These are phyloP conservation scores for Monoraphidium neglectum DNA, from an alignment of 139 green algal genomes.

Conservation along the genomic window DNA sequence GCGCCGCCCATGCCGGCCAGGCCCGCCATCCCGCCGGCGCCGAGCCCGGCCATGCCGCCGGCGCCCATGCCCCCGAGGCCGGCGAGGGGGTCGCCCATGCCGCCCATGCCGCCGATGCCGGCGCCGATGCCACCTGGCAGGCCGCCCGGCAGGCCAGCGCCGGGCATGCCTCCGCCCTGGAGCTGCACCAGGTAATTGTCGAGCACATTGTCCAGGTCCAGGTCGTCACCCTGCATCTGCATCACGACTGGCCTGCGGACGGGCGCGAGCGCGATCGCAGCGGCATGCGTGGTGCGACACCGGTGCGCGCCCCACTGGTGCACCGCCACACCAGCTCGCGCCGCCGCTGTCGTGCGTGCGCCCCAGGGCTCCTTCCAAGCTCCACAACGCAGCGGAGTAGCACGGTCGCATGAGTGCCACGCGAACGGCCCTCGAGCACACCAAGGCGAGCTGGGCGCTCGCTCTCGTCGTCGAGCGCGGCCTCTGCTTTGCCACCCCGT, in stretches of 20 bases:
- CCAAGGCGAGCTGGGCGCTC: no score
- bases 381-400: not conserved
- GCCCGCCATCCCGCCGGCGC: slow-evolving; percentile 2
- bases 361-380: not conserved
- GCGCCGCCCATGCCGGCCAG: not conserved
- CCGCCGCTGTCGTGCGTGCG: slow-evolving; percentile 15
- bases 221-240: slow-evolving; percentile 12
- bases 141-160: no score
- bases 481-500: no score
- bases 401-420: not conserved
- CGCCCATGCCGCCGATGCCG: not conserved
- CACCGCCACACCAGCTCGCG: no score
- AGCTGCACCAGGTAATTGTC: slow-evolving; percentile 50
- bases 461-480: no score
- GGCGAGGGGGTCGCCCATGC: slow-evolving; percentile 12
- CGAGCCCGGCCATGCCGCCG: not conserved
- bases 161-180: slow-evolving; percentile 28
- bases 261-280: not conserved
- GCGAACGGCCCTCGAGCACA: no score
- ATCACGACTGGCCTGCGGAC: not conserved
- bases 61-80: slow-evolving; percentile 9
- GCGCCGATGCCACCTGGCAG: no score
- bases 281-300: no score
- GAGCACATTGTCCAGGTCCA: slow-evolving; percentile 40
- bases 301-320: no score